A percentile compares a stretch with the other conserved stretches of the same genome.
Evolutionary conservation across 768 basidiomycete species (phyloP).

Genomic region (Agrocybe pediades): DNA sequence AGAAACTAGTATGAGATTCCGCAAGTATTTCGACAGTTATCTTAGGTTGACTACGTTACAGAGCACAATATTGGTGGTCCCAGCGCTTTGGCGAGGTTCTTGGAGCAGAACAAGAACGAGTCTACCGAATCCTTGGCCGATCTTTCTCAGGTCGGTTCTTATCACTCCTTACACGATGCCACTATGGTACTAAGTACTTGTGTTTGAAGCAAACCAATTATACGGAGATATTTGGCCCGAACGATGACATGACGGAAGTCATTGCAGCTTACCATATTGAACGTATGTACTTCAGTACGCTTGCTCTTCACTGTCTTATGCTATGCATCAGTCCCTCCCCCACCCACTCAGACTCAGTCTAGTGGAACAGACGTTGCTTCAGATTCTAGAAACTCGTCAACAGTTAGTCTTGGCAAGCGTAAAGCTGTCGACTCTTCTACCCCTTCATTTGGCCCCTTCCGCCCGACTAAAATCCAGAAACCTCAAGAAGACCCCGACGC

Average conservation of each 20-base stretch:
- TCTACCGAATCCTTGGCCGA: constrained; percentile 10
- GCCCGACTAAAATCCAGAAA: constrained; percentile 23
- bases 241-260: not conserved
- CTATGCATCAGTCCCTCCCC: not conserved
- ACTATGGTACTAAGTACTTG: too few relatives aligned
- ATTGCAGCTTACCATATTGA: not conserved
- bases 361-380: constrained; percentile 13
- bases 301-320: not conserved
- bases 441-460: constrained; percentile 15
- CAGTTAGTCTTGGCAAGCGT: constrained; percentile 27
- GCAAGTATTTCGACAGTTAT: too few relatives aligned
- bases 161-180: not conserved
- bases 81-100: not conserved
- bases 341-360: not conserved
- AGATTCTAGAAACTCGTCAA: constrained; percentile 21
- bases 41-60: too few relatives aligned
- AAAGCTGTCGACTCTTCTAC: constrained; percentile 22
- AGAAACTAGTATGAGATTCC: too few relatives aligned
- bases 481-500: constrained; percentile 11
- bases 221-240: not conserved
- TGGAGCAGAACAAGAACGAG: constrained; percentile 1
- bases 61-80: not conserved
- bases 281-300: not conserved
- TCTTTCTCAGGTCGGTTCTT: constrained; percentile 12
- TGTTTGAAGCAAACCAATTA: not conserved